Conservation (phyloP, 1,284 basidiomycete genomes). For the Trichosporon coremiiforme region DNA sequence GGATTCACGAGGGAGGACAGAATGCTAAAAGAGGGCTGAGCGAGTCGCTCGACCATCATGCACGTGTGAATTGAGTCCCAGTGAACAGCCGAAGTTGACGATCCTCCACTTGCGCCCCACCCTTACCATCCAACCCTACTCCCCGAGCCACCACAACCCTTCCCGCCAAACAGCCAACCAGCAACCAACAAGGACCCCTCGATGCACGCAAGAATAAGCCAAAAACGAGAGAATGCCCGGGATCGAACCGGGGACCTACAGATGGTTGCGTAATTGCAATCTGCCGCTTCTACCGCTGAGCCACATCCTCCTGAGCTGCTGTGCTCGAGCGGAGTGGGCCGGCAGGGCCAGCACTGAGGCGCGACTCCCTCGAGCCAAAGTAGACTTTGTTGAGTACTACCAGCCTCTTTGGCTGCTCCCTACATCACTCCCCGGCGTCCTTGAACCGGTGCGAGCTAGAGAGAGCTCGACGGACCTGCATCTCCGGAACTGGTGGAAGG, state of each 20-base stretch:
- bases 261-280: slow-evolving; percentile 9
- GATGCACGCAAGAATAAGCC: background rate
- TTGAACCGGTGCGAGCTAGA: too few relatives aligned
- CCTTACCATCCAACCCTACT: background rate
- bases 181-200: background rate
- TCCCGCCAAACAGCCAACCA: background rate
- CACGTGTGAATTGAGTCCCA: too few relatives aligned
- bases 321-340: background rate
- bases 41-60: too few relatives aligned
- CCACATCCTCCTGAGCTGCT: slow-evolving; percentile 3
- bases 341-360: background rate
- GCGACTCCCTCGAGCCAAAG: background rate
- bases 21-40: too few relatives aligned
- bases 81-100: background rate
- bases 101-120: background rate
- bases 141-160: background rate
- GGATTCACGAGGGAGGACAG: too few relatives aligned
- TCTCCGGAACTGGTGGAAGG: too few relatives aligned
- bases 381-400: too few relatives aligned
- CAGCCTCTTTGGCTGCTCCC: too few relatives aligned
- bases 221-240: slow-evolving; percentile 10
- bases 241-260: too few relatives aligned
- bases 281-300: slow-evolving; percentile 10
- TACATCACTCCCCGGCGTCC: too few relatives aligned
- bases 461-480: too few relatives aligned